These are phyloP conservation scores for Trichoderma sp. DNA, from an alignment of 2,329 filamentous ascomycete genomes.

Conservation along the genomic window DNA sequence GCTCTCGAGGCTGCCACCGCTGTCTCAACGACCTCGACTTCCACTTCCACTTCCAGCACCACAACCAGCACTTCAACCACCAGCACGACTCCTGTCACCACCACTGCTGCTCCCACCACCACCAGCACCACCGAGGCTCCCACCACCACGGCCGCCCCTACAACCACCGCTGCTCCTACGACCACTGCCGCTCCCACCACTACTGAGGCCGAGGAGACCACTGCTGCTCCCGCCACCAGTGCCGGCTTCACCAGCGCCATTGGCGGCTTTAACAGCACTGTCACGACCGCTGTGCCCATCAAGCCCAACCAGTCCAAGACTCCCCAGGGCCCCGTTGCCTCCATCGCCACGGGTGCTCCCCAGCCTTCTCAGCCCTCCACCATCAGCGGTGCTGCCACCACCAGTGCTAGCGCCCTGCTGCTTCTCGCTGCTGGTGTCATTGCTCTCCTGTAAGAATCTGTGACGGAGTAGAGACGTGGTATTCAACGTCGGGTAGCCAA, in stretches of 20 bases:
- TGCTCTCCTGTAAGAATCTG: conserved; percentile 39
- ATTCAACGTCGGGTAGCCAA: conserved; percentile 25
- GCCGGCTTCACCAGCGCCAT: conserved; percentile 35
- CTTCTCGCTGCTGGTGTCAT: conserved; percentile 41
- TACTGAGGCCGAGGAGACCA: conserved; percentile 25
- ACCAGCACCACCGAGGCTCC: conserved; percentile 35
- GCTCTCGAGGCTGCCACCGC: conserved; percentile 45
- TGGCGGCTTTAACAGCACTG: conserved; percentile 39
- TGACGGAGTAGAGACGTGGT: conserved; percentile 32
- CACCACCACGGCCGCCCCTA: conserved; percentile 32
- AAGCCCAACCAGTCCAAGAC: conserved; percentile 29
- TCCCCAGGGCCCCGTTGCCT: conserved; percentile 18
- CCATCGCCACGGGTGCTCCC: conserved; percentile 25
- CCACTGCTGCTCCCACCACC: conserved; percentile 28
- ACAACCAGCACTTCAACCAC: conserved; percentile 30
- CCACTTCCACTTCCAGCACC: conserved; percentile 28
- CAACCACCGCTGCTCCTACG: conserved; percentile 29
- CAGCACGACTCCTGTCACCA: conserved; percentile 34
- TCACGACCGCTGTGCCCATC: conserved; percentile 32
- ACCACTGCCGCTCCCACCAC: conserved; percentile 32
- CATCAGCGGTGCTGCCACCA: conserved; percentile 36
- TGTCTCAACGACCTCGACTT: conserved; percentile 35
- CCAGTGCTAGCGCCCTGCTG: conserved; percentile 42
- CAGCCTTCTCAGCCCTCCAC: conserved; percentile 30
- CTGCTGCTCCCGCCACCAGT: conserved; percentile 31